A percentile compares a stretch with the other conserved stretches of the same genome.
phyloP scores from a whole-genome alignment of 352 stramenopile species.

The Thraustotheca clavata region DNA sequence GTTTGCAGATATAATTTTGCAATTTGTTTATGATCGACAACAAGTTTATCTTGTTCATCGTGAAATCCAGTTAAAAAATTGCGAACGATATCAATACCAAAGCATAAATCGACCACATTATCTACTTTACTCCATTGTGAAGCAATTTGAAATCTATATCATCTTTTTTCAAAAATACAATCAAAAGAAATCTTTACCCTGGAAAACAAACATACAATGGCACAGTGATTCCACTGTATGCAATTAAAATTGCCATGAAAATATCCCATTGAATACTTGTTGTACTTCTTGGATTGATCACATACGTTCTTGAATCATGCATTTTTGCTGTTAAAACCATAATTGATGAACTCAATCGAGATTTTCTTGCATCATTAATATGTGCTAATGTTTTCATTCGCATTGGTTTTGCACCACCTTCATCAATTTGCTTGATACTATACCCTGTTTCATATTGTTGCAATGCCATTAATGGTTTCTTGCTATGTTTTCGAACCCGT shows the following conservation, averaged over 20 bases:
- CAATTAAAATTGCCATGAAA: conserved; percentile 57
- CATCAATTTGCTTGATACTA: background rate
- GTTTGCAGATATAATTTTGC: conserved; percentile 50
- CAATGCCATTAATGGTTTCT: background rate
- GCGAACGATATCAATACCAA: conserved; percentile 53
- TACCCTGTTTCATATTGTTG: background rate
- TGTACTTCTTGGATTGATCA: conserved; percentile 10
- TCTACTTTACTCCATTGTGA: conserved; percentile 1
- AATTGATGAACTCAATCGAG: background rate
- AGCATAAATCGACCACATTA: conserved; percentile 20
- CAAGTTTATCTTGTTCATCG: conserved; percentile 48
- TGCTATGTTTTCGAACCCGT: background rate
- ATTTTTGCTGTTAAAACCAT: background rate
- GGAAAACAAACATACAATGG: conserved; percentile 66
- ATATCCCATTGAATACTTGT: conserved; percentile 25
- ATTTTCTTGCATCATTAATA: background rate
- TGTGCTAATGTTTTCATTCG: background rate
- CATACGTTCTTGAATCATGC: conserved; percentile 2
- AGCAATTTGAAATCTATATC: conserved; percentile 18
- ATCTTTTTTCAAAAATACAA: conserved; percentile 37
- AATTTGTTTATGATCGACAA: conserved; percentile 43
- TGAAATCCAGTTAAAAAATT: conserved; percentile 75
- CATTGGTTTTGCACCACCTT: background rate
- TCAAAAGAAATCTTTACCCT: conserved; percentile 20
- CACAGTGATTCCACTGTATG: conserved; percentile 59